Evolutionary conservation across 169 alveolate species (phyloP), one percentile per base, ranked within the genome.

Genomic region (Plasmodium gonderi): DNA sequence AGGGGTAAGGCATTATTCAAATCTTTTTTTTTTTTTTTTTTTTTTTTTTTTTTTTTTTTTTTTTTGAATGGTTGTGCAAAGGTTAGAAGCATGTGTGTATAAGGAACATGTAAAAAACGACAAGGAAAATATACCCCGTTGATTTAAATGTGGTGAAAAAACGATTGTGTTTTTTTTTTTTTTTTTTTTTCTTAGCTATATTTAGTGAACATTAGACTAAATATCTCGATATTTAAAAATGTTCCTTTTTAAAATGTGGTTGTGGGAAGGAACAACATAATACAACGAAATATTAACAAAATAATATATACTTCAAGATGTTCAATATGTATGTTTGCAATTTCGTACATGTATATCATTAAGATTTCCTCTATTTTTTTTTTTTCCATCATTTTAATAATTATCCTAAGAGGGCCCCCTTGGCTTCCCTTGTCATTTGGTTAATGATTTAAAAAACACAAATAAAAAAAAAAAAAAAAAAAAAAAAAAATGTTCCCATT

Each of bases 21-120:
- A 14, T 12, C 23, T 54, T 54, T n/a, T n/a, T n/a, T n/a, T n/a
- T n/a, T n/a, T n/a, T n/a, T n/a, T n/a, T n/a, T 1, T 26, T 68
- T 5, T 23, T 23, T 11, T 9, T 5, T 26, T 31, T 78, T 77
- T 77, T 77, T 77, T 60, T 49, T 45, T 45, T 17, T 31, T 29
- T 78, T 78, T 77, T 47, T 78, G 8, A n/a, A 77, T 44, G 87
- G 44, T 78, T 78, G 75, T 78, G 72, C 72, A 23, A 5, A 60
- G 38, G 72, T 14, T 60, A 12, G 72, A 60, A 60, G 72, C 38
- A 17, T 60, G 17, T 60, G n/a, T 36, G 72, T 17, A 60, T 8
- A 60, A 36, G 72, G 38, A 60, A 60, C 17, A 60, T 60, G 26
- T 60, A 6, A n/a, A n/a, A n/a, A 29, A 36, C n/a, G 72, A 3